Evolutionary conservation across 441 rosid genomes (phyloP).

Genomic region (Bocquillonia castaneifolia): DNA sequence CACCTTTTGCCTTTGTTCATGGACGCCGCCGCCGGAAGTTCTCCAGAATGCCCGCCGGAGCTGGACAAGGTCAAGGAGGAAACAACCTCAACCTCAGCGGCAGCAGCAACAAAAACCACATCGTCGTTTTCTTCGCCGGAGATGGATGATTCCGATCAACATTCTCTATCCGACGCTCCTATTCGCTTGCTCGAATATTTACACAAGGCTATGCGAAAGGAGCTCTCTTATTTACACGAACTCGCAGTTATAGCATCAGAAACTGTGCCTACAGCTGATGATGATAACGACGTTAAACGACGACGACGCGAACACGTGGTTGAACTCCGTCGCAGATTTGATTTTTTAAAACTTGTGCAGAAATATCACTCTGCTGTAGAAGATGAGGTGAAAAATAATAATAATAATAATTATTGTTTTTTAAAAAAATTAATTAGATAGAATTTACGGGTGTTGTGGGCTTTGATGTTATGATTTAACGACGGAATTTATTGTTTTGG

Average conservation of each 20-base stretch:
- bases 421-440: too few species aligned
- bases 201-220: constrained; percentile 63
- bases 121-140: constrained; percentile 11
- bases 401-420: not conserved
- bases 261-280: constrained; percentile 9
- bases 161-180: constrained; percentile 58
- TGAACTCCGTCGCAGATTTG: constrained; percentile 47
- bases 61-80: constrained; percentile 30
- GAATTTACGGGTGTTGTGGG: not conserved
- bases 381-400: constrained; percentile 56
- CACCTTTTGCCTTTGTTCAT: constrained; percentile 24
- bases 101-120: not conserved
- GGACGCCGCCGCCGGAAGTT: constrained; percentile 36
- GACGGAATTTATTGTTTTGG: constrained; percentile 21
- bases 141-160: constrained; percentile 19
- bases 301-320: constrained; percentile 22
- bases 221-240: constrained; percentile 48
- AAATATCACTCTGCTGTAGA: constrained; percentile 67
- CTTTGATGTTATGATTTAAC: not conserved
- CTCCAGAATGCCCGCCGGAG: constrained; percentile 35
- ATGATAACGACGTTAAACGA: not conserved
- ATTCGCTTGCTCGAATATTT: constrained; percentile 52
- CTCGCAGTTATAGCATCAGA: constrained; percentile 38
- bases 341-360: constrained; percentile 59
- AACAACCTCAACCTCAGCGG: too few species aligned